A percentile compares a stretch with the other conserved stretches of the same genome.
These are phyloP conservation scores for Phytophthora pisi DNA, from an alignment of 352 stramenopile species.

Conservation along the genomic window DNA sequence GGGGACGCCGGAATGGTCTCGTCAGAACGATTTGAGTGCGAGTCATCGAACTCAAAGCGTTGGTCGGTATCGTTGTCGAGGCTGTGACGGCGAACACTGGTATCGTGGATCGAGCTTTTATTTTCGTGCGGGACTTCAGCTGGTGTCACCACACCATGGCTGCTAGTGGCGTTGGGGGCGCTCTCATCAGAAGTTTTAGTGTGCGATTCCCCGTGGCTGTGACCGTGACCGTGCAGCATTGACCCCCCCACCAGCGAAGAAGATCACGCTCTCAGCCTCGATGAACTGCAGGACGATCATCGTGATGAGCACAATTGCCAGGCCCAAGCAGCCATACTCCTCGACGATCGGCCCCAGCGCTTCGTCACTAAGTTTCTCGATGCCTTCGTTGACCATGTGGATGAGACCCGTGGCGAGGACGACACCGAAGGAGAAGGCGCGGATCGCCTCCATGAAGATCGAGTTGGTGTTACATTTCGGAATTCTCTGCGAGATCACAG, in stretches of 20 bases:
- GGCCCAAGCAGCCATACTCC: constrained; percentile 46
- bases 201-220: constrained; percentile 21
- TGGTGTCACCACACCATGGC: not conserved
- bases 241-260: constrained; percentile 31
- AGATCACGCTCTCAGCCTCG: constrained; percentile 57
- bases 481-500: constrained; percentile 37
- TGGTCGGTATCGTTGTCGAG: too few relatives aligned
- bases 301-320: constrained; percentile 53
- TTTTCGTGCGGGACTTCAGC: not conserved
- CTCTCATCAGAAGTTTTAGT: not conserved
- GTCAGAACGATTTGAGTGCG: too few relatives aligned
- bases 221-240: constrained; percentile 24
- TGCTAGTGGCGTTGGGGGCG: too few relatives aligned
- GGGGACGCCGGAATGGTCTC: not conserved
- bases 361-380: constrained; percentile 51
- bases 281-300: constrained; percentile 56
- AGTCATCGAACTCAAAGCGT: too few relatives aligned
- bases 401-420: constrained; percentile 64
- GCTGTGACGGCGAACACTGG: too few relatives aligned
- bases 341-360: constrained; percentile 50
- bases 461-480: constrained; percentile 20
- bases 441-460: constrained; percentile 42
- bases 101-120: not conserved
- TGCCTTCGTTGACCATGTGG: constrained; percentile 64
- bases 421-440: constrained; percentile 58